These are phyloP conservation scores for Termitomyces sp. DNA, from an alignment of 1,284 basidiomycete genomes.

Conservation along the genomic window DNA sequence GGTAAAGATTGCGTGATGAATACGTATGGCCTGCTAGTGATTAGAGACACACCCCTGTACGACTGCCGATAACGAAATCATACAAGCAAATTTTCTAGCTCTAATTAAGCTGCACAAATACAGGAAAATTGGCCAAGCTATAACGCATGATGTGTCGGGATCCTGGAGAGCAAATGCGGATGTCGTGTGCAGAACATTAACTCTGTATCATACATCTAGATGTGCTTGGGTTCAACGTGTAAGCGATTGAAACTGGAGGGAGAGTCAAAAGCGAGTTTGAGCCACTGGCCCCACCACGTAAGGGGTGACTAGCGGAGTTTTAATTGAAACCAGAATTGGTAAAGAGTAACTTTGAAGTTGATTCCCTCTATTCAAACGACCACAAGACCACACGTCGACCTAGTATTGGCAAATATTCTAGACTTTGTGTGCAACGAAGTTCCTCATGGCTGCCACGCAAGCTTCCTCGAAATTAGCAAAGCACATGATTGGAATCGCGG, in stretches of 20 bases:
- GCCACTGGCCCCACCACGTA: too few relatives aligned
- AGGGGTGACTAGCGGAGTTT: slow-evolving; percentile 12
- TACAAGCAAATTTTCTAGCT: background rate
- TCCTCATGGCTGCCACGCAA: slow-evolving; percentile 22
- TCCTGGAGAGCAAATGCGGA: background rate
- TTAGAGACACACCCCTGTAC: background rate
- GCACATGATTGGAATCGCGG: slow-evolving; percentile 48
- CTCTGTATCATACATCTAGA: background rate
- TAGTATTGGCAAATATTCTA: background rate
- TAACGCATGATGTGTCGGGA: background rate
- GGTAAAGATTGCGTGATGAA: background rate
- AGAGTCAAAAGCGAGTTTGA: background rate
- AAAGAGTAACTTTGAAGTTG: background rate
- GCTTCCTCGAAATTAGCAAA: slow-evolving; percentile 38
- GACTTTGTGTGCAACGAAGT: background rate
- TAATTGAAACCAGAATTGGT: slow-evolving; percentile 1
- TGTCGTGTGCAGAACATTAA: background rate
- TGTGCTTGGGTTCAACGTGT: background rate
- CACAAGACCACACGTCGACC: background rate
- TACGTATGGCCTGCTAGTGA: background rate
- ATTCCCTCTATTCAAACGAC: background rate
- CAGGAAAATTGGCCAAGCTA: background rate
- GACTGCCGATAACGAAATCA: background rate
- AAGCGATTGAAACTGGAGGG: background rate
- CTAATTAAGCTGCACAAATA: background rate